Conservation (phyloP, 306 rosid genomes). For the Cucumis melo region DNA sequence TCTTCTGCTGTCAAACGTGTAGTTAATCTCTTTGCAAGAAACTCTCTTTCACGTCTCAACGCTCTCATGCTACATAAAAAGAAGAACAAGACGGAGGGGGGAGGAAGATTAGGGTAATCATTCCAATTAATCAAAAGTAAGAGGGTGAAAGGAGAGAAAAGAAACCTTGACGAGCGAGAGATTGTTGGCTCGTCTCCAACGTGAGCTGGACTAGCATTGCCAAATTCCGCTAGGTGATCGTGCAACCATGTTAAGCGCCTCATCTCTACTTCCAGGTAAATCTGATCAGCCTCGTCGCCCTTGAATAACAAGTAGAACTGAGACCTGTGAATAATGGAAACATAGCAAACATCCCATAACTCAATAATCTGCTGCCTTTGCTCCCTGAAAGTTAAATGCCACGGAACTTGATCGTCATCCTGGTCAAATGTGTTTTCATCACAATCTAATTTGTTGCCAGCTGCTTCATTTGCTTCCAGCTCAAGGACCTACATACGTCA, state of each 20-base stretch:
- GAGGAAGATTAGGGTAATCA: neutral
- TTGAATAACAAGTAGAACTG: slow-evolving; percentile 91
- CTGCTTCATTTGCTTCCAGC: slow-evolving; percentile 93
- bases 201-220: slow-evolving; percentile 87
- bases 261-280: slow-evolving; percentile 91
- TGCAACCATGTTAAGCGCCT: slow-evolving; percentile 93
- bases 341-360: slow-evolving; percentile 81
- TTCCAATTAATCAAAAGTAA: neutral
- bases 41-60: slow-evolving; percentile 79
- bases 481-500: slow-evolving; percentile 57
- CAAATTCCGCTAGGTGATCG: slow-evolving; percentile 77
- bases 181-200: slow-evolving; percentile 69
- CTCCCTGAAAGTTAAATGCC: slow-evolving; percentile 74
- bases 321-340: slow-evolving; percentile 91
- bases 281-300: slow-evolving; percentile 91
- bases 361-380: slow-evolving; percentile 81
- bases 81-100: neutral
- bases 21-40: slow-evolving; percentile 81
- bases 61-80: slow-evolving; percentile 56
- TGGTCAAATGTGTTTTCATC: slow-evolving; percentile 43
- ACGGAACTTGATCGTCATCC: slow-evolving; percentile 52
- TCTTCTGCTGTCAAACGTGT: slow-evolving; percentile 72
- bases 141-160: neutral
- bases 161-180: slow-evolving; percentile 89
- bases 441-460: slow-evolving; percentile 58